These are phyloP conservation scores for Glebionis coronaria DNA, from an alignment of 129 eudicot genomes.

Conservation along the genomic window DNA sequence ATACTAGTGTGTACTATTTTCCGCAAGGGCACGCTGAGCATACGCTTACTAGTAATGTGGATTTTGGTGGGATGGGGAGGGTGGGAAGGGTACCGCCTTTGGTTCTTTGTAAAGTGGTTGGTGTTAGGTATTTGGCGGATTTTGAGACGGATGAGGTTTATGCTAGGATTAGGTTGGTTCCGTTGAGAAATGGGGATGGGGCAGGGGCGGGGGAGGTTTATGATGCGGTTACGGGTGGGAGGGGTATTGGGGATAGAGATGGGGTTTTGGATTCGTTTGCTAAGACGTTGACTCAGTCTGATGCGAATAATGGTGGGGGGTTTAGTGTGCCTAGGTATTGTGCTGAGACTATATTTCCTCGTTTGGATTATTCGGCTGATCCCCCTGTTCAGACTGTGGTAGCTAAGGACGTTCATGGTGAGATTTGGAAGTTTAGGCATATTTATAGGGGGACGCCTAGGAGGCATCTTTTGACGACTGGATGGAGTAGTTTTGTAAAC, in stretches of 20 bases:
- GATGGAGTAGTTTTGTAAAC: conserved; percentile 85
- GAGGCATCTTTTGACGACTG: conserved; percentile 79
- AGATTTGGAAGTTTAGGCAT: conserved; percentile 73
- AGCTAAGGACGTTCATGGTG: conserved; percentile 79
- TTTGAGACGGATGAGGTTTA: conserved; percentile 66
- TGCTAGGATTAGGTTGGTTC: conserved; percentile 58
- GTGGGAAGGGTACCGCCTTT: conserved; percentile 51
- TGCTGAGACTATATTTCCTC: conserved; percentile 80
- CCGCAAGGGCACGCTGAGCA: conserved; percentile 91
- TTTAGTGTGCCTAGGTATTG: conserved; percentile 80
- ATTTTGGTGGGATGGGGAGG: conserved; percentile 49
- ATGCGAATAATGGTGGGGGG: conserved; percentile 88
- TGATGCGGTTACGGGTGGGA: conserved; percentile 26
- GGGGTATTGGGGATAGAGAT: conserved; percentile 23
- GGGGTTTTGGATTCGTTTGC: conserved; percentile 59
- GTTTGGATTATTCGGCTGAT: conserved; percentile 64
- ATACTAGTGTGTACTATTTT: conserved; percentile 61
- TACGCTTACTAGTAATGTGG: conserved; percentile 48
- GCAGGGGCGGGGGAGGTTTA: conserved; percentile 27
- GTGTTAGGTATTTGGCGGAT: conserved; percentile 61
- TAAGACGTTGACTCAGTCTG: conserved; percentile 74
- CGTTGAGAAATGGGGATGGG: conserved; percentile 41
- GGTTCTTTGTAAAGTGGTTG: conserved; percentile 57
- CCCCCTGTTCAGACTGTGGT: conserved; percentile 74
- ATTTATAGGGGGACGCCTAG: conserved; percentile 80